Conservation (phyloP, 768 basidiomycete genomes). For the Lentinula detonsa region DNA sequence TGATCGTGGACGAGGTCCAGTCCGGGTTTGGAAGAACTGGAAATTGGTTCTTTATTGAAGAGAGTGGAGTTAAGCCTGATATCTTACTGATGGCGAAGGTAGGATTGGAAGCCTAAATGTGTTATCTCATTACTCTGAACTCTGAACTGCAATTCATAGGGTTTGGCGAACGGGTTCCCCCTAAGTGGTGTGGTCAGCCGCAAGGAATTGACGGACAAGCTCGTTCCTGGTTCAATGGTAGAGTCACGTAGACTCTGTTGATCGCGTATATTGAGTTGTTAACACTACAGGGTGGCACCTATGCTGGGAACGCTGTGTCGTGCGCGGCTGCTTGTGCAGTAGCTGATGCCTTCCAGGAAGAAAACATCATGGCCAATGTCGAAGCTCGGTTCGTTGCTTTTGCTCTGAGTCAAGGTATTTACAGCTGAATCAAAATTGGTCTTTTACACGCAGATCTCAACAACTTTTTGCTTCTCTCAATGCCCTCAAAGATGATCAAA, state of each 20-base stretch:
- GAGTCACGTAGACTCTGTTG: slow-evolving; percentile 9
- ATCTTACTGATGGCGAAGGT: slow-evolving; percentile 89
- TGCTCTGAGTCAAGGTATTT: background rate
- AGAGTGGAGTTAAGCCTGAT: slow-evolving; percentile 83
- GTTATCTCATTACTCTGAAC: background rate
- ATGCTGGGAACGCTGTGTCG: slow-evolving; percentile 87
- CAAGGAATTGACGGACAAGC: slow-evolving; percentile 74
- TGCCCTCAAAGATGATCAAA: slow-evolving; percentile 47
- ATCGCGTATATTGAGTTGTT: background rate
- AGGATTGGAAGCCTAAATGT: background rate
- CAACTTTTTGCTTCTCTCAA: slow-evolving; percentile 66
- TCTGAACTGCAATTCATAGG: slow-evolving; percentile 28
- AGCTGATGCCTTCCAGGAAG: slow-evolving; percentile 68
- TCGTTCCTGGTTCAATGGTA: slow-evolving; percentile 79
- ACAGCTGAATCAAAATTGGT: background rate
- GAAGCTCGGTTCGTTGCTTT: slow-evolving; percentile 45
- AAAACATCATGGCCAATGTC: slow-evolving; percentile 81
- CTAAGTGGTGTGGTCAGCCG: slow-evolving; percentile 79
- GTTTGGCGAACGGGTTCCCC: slow-evolving; percentile 91
- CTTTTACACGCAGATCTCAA: slow-evolving; percentile 41
- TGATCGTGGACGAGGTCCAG: slow-evolving; percentile 87
- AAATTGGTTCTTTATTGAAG: slow-evolving; percentile 73
- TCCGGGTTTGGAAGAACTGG: slow-evolving; percentile 89
- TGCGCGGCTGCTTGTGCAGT: slow-evolving; percentile 91
- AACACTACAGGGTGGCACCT: slow-evolving; percentile 77